Conservation (phyloP, 1,284 basidiomycete genomes). For the Cutaneotrichosporon dermatis region DNA sequence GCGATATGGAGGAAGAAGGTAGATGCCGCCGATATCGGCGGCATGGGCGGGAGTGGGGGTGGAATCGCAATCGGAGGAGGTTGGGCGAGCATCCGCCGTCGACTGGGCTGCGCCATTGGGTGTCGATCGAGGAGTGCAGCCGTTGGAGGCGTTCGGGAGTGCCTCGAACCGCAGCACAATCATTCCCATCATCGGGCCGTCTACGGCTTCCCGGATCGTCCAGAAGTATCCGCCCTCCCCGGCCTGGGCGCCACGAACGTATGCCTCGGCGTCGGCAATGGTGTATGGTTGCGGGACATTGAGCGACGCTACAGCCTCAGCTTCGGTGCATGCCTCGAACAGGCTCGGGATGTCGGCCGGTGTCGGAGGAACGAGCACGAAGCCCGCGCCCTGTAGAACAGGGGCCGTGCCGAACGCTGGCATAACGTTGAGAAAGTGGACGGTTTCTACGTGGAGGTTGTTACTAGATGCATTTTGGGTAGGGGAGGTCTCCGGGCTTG, state of each 20-base stretch:
- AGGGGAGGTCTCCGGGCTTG: too few relatives aligned
- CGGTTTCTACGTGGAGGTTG: too few relatives aligned
- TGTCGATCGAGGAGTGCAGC: too few relatives aligned
- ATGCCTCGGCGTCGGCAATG: neutral
- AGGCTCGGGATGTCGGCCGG: neutral
- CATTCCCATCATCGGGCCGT: neutral
- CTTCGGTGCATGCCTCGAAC: conserved; percentile 1
- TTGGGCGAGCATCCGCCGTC: too few relatives aligned
- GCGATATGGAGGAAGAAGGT: neutral
- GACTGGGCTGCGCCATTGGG: too few relatives aligned
- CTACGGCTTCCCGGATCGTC: neutral
- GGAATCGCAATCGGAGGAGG: too few relatives aligned
- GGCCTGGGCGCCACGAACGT: neutral
- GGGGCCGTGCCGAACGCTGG: neutral
- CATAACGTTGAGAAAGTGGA: too few relatives aligned
- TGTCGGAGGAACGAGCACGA: neutral
- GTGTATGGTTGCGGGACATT: conserved; percentile 6
- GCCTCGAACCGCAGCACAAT: neutral
- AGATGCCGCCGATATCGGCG: conserved; percentile 1
- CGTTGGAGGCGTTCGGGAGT: too few relatives aligned
- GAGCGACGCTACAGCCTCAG: neutral
- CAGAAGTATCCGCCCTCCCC: neutral
- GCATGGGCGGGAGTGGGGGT: too few relatives aligned
- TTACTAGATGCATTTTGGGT: too few relatives aligned
- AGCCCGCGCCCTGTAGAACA: neutral